phyloP scores from a whole-genome alignment of 345 rosid species.

The Leavenworthia alabamica region DNA sequence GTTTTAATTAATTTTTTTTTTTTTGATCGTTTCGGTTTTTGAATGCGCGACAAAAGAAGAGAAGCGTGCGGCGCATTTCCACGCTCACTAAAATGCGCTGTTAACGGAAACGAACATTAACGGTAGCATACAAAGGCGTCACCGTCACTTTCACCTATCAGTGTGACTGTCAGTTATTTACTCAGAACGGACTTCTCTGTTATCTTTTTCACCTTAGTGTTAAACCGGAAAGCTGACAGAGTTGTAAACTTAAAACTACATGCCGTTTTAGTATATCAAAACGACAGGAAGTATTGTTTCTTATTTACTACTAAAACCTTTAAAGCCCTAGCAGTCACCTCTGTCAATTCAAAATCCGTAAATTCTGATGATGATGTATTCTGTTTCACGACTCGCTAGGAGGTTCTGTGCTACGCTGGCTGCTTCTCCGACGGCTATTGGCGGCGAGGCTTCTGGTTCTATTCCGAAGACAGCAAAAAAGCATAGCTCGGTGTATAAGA shows the following conservation, averaged over 20 bases:
- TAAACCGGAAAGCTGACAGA: not conserved
- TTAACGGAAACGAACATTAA: constrained; percentile 42
- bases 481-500: constrained; percentile 34
- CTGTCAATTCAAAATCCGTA: not conserved
- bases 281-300: not conserved
- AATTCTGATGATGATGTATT: not conserved
- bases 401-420: constrained; percentile 21
- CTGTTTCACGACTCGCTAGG: constrained; percentile 19
- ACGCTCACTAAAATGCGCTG: constrained; percentile 30
- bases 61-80: constrained; percentile 33
- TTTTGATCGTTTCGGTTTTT: constrained; percentile 25
- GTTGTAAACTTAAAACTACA: not conserved
- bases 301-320: not conserved
- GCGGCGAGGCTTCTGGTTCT: constrained; percentile 10
- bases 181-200: not conserved
- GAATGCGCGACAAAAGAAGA: constrained; percentile 33
- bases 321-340: not conserved
- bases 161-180: not conserved
- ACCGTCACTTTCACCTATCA: not conserved
- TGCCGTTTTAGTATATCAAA: not conserved
- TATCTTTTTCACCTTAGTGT: not conserved
- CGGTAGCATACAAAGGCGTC: constrained; percentile 26
- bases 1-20: constrained; percentile 1
- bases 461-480: not conserved
- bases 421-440: constrained; percentile 2